Percentiles rank a stretch among this genome's conserved stretches.
phyloP scores from a whole-genome alignment of 345 rosid genomes.

The Gossypium ekmanianum region DNA sequence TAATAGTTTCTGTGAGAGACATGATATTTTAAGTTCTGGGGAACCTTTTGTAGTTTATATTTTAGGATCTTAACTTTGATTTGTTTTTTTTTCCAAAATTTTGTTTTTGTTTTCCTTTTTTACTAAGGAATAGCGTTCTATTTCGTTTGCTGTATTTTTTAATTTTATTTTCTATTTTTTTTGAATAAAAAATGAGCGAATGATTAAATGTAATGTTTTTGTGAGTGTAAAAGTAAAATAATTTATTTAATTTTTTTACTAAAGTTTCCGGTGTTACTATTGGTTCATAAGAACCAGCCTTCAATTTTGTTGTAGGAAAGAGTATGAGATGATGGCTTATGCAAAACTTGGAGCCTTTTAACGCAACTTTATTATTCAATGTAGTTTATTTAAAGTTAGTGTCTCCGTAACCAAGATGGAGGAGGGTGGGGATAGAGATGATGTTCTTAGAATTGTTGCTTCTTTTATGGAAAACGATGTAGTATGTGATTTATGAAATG shows the following conservation, averaged over 20 bases:
- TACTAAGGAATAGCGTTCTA: not conserved
- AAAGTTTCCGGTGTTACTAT: not conserved
- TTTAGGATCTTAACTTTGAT: not conserved
- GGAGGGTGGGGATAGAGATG: not conserved
- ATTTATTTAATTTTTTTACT: not conserved
- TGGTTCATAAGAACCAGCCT: not conserved
- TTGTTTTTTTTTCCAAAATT: not conserved
- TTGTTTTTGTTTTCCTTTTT: not conserved
- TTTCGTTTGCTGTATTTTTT: not conserved
- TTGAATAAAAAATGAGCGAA: not conserved
- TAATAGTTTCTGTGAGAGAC: not conserved
- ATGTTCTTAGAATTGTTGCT: not conserved
- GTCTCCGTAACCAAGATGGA: not conserved
- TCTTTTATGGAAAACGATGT: not conserved
- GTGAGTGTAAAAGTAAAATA: not conserved
- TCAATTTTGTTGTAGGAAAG: slow-evolving; percentile 3
- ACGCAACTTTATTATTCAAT: not conserved
- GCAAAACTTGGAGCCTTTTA: not conserved
- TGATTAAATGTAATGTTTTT: not conserved
- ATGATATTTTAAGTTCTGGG: not conserved
- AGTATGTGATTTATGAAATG: not conserved
- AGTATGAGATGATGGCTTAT: not conserved
- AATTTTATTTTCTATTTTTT: not conserved
- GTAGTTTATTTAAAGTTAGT: not conserved
- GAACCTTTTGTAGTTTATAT: not conserved